Base-by-base conservation (phyloP, 2,329 filamentous ascomycete species). In the Aspergillus novofumigatus region DNA sequence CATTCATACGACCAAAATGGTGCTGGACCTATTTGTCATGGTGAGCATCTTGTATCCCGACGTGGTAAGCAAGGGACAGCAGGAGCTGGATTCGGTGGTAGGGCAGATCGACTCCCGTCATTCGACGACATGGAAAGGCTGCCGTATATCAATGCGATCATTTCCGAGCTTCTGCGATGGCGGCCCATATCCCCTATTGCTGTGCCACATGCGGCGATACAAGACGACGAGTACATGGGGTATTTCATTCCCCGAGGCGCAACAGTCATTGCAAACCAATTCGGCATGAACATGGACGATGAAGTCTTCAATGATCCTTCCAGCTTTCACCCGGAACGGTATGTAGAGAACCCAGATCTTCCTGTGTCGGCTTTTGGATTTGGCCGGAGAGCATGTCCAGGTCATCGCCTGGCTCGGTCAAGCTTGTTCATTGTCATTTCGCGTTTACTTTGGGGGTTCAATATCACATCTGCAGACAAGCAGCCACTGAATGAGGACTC, bases 1-100 rank as follows among this genome's bases (percentile, higher is more conserved):
- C 23, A 78, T 72, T n/a, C 79, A 81, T 58, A 81, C 78, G 0
- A 80, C 78, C 0, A 75, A 75, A 1, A 76, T 75, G 32, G 77
- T 77, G 0, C 67, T 81, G 48, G 78, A 77, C 59, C 74, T 74
- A 7, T 77, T 73, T 68, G 78, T 83, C 66, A 47, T 81, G 60
- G 61, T 81, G 59, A 42, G 81, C 65, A 54, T 76, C 70, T 59
- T 77, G 62, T 73, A 81, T 58, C 76, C 78, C 0, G 70, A 75
- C 17, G 70, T 70, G 1, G 68, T 79, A 7, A 42, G 56, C 1
- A 71, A 73, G 20, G 77, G 75, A 0, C 74, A 79, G 11, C 59
- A 61, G 6, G 69, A 73, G 54, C 62, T 75, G 4, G 73, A 75
- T 58, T 51, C 45, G 6, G 66, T 73, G 11, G 60, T 74, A 20